phyloP scores from a whole-genome alignment of 2,329 filamentous ascomycete species.

The Fusarium incarnatum region DNA sequence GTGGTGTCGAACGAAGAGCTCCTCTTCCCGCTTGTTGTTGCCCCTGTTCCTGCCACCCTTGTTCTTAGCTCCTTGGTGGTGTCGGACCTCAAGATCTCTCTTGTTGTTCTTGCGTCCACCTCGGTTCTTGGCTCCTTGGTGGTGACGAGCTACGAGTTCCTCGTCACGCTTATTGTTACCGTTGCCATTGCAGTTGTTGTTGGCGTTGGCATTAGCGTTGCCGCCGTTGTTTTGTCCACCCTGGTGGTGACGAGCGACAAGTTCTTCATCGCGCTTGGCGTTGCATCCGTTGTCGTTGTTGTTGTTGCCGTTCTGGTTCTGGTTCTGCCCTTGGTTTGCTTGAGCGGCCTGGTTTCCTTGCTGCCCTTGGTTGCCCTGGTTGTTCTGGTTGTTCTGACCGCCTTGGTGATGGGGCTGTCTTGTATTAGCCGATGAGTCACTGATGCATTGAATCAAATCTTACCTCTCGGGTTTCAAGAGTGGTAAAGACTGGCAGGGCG shows the following conservation, averaged over 20 bases:
- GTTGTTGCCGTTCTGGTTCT: neutral
- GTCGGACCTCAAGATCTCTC: neutral
- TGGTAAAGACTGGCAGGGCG: constrained; percentile 18
- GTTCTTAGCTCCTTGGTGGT: neutral
- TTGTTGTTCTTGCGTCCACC: neutral
- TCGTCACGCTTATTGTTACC: neutral
- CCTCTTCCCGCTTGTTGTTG: neutral
- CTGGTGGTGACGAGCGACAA: constrained; percentile 18
- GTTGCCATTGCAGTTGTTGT: neutral
- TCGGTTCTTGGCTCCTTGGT: neutral
- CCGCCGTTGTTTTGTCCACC: constrained; percentile 1
- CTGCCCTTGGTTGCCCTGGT: neutral
- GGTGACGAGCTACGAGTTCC: neutral
- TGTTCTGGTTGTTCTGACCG: neutral
- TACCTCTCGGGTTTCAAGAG: constrained; percentile 6
- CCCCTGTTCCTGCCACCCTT: neutral
- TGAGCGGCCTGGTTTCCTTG: neutral
- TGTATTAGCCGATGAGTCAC: neutral
- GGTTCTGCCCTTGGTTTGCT: constrained; percentile 7
- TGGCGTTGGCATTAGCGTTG: constrained; percentile 3
- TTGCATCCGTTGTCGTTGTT: constrained; percentile 10
- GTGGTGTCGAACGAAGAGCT: neutral
- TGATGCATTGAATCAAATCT: rapidly evolving
- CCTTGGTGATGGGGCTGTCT: constrained; percentile 17
- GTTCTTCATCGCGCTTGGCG: constrained; percentile 12